Conservation (phyloP, 2,329 filamentous ascomycete species). For the Diaporthe citri region DNA sequence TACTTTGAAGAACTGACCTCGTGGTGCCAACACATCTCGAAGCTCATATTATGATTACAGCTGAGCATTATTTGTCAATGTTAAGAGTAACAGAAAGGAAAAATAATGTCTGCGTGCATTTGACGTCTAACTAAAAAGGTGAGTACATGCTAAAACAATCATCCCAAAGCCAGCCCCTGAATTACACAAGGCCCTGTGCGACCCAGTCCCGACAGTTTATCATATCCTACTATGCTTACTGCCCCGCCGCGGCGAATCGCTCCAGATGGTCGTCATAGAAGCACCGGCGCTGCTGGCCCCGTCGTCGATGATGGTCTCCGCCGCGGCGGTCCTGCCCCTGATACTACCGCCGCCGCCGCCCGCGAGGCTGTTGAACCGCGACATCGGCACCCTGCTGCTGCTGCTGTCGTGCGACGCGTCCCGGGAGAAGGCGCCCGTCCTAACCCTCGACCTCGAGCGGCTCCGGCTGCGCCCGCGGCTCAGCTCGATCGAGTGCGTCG, state of each 20-base stretch:
- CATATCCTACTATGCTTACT: slow-evolving; percentile 10
- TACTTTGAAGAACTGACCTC: background rate
- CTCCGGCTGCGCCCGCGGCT: slow-evolving; percentile 14
- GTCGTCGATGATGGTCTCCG: background rate
- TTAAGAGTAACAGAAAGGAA: background rate
- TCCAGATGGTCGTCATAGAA: slow-evolving; percentile 18
- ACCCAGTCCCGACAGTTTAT: background rate
- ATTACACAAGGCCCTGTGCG: background rate
- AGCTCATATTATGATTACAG: background rate
- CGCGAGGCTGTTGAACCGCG: slow-evolving; percentile 10
- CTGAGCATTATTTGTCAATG: background rate
- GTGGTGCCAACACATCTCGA: background rate
- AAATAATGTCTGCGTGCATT: background rate
- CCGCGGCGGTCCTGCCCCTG: background rate
- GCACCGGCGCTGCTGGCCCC: background rate
- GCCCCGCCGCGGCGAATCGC: slow-evolving; percentile 20
- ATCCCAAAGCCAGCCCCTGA: background rate
- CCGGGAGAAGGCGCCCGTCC: background rate
- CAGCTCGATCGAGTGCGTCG: slow-evolving; percentile 3
- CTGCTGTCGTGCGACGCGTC: slow-evolving; percentile 26
- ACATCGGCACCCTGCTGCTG: slow-evolving; percentile 18
- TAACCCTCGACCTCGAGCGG: background rate
- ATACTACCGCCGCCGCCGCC: background rate
- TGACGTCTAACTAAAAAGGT: slow-evolving; percentile 13
- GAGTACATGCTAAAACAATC: background rate